Percentiles rank a stretch among this genome's conserved stretches.
Evolutionary conservation across 2,329 filamentous ascomycete species (phyloP).

Genomic region (Aspergillus melleus): DNA sequence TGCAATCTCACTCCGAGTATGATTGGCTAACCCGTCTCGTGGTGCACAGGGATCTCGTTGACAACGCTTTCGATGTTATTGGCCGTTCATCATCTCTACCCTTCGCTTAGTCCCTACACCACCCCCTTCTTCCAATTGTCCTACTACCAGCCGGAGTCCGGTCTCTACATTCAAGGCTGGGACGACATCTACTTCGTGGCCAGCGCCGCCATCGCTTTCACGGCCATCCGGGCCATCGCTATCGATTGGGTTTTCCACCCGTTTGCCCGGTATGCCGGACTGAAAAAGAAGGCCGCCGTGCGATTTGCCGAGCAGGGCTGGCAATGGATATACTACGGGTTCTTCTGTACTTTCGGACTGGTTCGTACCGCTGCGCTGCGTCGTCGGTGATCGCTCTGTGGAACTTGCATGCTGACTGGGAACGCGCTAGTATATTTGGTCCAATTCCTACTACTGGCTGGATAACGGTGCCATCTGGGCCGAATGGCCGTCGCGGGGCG

Average conservation of each 20-base stretch:
- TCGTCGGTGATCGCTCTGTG: background rate
- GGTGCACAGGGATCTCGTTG: conserved; percentile 69
- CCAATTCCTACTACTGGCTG: conserved; percentile 73
- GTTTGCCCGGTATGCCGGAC: conserved; percentile 69
- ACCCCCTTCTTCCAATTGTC: conserved; percentile 84
- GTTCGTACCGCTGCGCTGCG: conserved; percentile 51
- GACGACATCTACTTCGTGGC: conserved; percentile 77
- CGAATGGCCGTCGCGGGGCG: conserved; percentile 76
- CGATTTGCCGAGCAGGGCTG: conserved; percentile 94
- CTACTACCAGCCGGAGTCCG: conserved; percentile 71
- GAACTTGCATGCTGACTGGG: conserved; percentile 5
- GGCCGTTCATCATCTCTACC: conserved; percentile 79
- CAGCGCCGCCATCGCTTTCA: conserved; percentile 81
- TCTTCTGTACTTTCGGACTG: conserved; percentile 82
- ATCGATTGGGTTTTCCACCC: conserved; percentile 89
- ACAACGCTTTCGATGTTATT: conserved; percentile 82
- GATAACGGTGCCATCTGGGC: conserved; percentile 79
- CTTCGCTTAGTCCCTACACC: conserved; percentile 75
- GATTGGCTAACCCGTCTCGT: conserved; percentile 18
- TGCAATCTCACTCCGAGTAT: background rate
- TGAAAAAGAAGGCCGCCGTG: conserved; percentile 74
- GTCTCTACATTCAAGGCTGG: conserved; percentile 71
- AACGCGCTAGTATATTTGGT: conserved; percentile 71
- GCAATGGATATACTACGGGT: conserved; percentile 78
- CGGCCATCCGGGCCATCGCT: conserved; percentile 74